These are phyloP conservation scores for Antrodiella citrinella DNA, from an alignment of 768 basidiomycete species.

Conservation along the genomic window DNA sequence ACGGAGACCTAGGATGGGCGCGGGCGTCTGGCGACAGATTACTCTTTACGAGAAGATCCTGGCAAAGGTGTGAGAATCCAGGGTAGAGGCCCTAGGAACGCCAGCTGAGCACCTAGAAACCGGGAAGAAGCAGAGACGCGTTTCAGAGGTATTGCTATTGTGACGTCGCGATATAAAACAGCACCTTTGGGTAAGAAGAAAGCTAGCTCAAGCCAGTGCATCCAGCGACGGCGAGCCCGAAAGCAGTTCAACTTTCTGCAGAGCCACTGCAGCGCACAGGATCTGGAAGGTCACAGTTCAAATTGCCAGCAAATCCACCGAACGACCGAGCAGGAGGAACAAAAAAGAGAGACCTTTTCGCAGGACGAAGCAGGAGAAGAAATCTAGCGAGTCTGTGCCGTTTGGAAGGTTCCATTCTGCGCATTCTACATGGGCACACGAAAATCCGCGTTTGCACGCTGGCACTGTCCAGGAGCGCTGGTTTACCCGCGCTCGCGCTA, in stretches of 20 bases:
- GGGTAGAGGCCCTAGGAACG: conserved; percentile 6
- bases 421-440: too few species aligned
- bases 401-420: not conserved
- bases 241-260: too few species aligned
- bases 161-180: not conserved
- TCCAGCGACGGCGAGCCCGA: not conserved
- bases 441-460: not conserved
- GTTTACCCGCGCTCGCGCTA: not conserved
- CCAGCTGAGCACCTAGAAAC: conserved; percentile 12
- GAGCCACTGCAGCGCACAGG: too few species aligned
- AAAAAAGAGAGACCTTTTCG: too few species aligned
- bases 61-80: conserved; percentile 10
- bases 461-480: not conserved
- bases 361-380: not conserved
- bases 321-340: too few species aligned
- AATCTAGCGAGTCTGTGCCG: not conserved
- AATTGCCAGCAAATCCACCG: too few species aligned
- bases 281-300: too few species aligned
- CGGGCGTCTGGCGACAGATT: conserved; percentile 6
- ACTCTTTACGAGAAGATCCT: conserved; percentile 6
- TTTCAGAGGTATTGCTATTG: not conserved
- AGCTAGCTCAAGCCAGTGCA: not conserved
- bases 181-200: not conserved
- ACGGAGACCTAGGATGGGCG: conserved; percentile 1
- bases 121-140: conserved; percentile 4